These are phyloP conservation scores for Gossypium aridum DNA, from an alignment of 441 rosid genomes.

Conservation along the genomic window DNA sequence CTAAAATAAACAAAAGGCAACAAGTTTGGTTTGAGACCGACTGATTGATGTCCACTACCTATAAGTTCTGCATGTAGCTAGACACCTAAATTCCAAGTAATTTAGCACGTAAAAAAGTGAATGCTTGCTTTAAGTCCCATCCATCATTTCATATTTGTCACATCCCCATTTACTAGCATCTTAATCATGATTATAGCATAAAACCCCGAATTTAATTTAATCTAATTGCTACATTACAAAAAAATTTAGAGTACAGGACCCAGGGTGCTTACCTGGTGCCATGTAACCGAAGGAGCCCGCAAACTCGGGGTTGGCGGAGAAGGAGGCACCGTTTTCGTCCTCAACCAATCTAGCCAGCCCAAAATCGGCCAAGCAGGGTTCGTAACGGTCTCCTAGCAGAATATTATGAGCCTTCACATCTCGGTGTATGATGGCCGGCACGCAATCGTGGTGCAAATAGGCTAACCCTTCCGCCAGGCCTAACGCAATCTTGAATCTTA, in stretches of 20 bases:
- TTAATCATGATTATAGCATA: background rate
- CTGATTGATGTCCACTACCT: background rate
- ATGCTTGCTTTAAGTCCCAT: background rate
- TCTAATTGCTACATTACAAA: background rate
- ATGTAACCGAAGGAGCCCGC: constrained; percentile 95
- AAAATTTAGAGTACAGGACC: background rate
- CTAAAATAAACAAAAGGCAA: background rate
- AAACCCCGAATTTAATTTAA: background rate
- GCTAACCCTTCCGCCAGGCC: constrained; percentile 82
- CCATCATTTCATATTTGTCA: constrained; percentile 6
- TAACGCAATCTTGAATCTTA: constrained; percentile 57
- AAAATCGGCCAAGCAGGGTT: constrained; percentile 81
- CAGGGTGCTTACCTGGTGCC: constrained; percentile 60
- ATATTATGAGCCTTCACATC: constrained; percentile 81
- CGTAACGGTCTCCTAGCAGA: constrained; percentile 56
- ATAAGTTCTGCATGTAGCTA: background rate
- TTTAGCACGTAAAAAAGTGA: background rate
- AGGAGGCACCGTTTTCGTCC: constrained; percentile 33
- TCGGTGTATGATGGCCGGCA: constrained; percentile 76
- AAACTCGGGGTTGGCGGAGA: constrained; percentile 48
- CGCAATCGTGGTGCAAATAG: constrained; percentile 84
- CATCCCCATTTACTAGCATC: background rate
- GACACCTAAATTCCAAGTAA: background rate
- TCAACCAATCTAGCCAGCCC: constrained; percentile 74
- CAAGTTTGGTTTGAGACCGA: background rate